These are phyloP conservation scores for Triadica sebifera DNA, from an alignment of 345 rosid genomes.

Conservation along the genomic window DNA sequence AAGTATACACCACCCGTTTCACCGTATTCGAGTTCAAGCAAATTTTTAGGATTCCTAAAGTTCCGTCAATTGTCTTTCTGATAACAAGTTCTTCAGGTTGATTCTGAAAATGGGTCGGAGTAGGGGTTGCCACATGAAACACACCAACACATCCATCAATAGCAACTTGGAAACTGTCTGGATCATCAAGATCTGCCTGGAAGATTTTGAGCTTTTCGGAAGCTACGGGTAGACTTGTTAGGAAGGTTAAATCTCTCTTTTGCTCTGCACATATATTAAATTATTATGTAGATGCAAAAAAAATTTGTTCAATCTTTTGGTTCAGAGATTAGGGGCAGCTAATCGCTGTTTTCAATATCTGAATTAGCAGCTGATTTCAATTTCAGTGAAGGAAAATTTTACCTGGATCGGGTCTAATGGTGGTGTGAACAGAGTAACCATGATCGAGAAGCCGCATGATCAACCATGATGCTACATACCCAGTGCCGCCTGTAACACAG, in stretches of 20 bases:
- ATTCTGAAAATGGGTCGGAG: slow-evolving; percentile 20
- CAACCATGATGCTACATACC: slow-evolving; percentile 14
- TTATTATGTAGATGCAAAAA: too few relatives aligned
- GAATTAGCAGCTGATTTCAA: too few relatives aligned
- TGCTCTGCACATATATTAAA: slow-evolving; percentile 29
- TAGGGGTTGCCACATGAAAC: slow-evolving; percentile 29
- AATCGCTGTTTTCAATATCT: too few relatives aligned
- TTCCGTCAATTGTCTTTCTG: slow-evolving; percentile 46
- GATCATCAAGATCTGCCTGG: slow-evolving; percentile 29
- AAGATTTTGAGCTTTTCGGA: slow-evolving; percentile 40
- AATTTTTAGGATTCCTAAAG: slow-evolving; percentile 48
- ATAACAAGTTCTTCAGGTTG: slow-evolving; percentile 51
- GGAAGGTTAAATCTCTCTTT: slow-evolving; percentile 52
- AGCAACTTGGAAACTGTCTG: slow-evolving; percentile 26
- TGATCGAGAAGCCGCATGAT: slow-evolving; percentile 6
- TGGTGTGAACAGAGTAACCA: slow-evolving; percentile 16
- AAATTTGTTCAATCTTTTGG: too few relatives aligned
- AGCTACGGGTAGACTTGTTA: slow-evolving; percentile 56
- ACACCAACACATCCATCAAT: slow-evolving; percentile 31
- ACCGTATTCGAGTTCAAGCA: slow-evolving; percentile 53
- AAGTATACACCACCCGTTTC: slow-evolving; percentile 60
- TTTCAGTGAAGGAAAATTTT: too few relatives aligned
- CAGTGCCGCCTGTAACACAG: slow-evolving; percentile 17
- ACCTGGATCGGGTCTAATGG: slow-evolving; percentile 16
- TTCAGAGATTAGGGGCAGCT: too few relatives aligned